A percentile compares a stretch with the other conserved stretches of the same genome.
phyloP scores from a whole-genome alignment of 352 stramenopile species.

The Pythium aphanidermatum region DNA sequence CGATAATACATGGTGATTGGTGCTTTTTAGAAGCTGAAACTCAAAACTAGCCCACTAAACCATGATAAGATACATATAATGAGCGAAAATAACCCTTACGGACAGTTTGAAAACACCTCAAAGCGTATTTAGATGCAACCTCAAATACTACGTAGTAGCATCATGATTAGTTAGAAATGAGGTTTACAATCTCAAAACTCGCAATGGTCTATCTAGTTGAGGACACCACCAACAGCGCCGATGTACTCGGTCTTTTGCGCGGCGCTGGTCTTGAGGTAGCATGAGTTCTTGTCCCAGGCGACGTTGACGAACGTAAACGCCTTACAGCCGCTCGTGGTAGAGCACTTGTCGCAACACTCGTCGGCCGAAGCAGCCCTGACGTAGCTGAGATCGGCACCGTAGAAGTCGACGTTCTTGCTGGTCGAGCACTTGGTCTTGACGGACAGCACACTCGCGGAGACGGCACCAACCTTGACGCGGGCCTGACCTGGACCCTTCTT shows the following conservation, averaged over 20 bases:
- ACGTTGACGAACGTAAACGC: conserved; percentile 45
- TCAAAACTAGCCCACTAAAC: too few relatives aligned
- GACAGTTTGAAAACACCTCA: too few relatives aligned
- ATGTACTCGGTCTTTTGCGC: conserved; percentile 4
- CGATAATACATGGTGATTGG: too few relatives aligned
- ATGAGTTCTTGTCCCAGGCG: conserved; percentile 30
- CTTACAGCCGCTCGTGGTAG: conserved; percentile 25
- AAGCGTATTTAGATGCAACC: too few relatives aligned
- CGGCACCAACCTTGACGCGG: conserved; percentile 19
- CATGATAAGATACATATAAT: too few relatives aligned
- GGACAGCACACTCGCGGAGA: conserved; percentile 21
- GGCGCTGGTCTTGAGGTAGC: conserved; percentile 13
- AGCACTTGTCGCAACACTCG: conserved; percentile 39
- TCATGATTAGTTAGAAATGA: too few relatives aligned
- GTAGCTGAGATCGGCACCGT: conserved; percentile 28
- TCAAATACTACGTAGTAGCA: too few relatives aligned
- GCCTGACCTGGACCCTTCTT: conserved; percentile 25
- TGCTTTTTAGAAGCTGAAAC: too few relatives aligned
- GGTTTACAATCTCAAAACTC: too few relatives aligned
- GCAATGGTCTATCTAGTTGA: too few relatives aligned
- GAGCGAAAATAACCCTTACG: too few relatives aligned
- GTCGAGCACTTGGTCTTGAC: conserved; percentile 23
- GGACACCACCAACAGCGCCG: conserved; percentile 6
- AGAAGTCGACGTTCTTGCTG: conserved; percentile 33
- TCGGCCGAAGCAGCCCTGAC: conserved; percentile 22